Evolutionary conservation across 129 eudicot species (phyloP), one percentile per base, ranked within the genome.

Genomic region (Apium graveolens): DNA sequence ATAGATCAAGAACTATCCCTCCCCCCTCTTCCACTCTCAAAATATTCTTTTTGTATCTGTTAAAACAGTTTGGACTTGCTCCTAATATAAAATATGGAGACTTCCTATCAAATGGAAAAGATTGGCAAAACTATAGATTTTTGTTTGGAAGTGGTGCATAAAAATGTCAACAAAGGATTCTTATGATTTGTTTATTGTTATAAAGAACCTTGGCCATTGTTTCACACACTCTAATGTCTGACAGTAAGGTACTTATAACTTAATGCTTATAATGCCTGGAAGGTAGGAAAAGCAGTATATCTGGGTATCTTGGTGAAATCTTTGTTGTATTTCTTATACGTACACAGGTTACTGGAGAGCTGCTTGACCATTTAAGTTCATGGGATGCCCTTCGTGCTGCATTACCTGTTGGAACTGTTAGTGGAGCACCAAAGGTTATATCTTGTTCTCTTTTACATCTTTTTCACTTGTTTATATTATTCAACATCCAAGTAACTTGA

Each of bases 301-400:
- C 11, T 45, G 12, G 63, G 32, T 75, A 31, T 46, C 21, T 29
- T 46, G 78, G 17, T 21, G 17, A 42, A 31, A 51, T 24, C 7
- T 31, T 5, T 26, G 11, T 32, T 48, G 26, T 46, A 7, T 7
- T 70, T 79, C 49, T 63, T 34, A 38, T 70, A 45, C 75, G 18
- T 21, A 49, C n/a, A 70, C 85, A 93, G 98, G 97, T 89, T 78
- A 89, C 93, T 2, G 95, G 92, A 43, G 96, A 88, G 74, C 71
- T 92, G 82, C 88, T 79, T 5, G 93, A 90, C 85, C 70, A 88
- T 80, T 81, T 90, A 37, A 91, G 87, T 69, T 85, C 89, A 21
- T 94, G 98, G 98, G 98, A 94, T 81, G 97, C 93, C 65, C 88
- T 94, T 60, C 92, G 88, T 74, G 85, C 93, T 79, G 91, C 97